Evolutionary conservation across 2,329 filamentous ascomycete genomes (phyloP).

Genomic region (Colletotrichum trifolii): DNA sequence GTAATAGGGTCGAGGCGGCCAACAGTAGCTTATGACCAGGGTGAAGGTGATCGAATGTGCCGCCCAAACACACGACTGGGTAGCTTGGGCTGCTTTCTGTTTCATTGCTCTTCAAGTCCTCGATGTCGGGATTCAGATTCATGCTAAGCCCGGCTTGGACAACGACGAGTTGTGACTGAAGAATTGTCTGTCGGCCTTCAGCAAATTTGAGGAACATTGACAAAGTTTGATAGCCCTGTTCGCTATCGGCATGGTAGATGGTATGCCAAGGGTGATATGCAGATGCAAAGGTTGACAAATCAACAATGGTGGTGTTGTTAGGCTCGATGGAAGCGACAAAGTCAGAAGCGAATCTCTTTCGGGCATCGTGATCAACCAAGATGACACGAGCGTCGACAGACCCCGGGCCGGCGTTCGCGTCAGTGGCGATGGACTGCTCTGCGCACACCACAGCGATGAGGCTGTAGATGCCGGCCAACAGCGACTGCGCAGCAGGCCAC

Average conservation of each 20-base stretch:
- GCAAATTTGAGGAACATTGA: constrained; percentile 58
- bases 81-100: constrained; percentile 38
- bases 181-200: constrained; percentile 58
- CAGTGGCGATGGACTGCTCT: constrained; percentile 69
- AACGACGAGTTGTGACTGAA: constrained; percentile 61
- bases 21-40: constrained; percentile 96
- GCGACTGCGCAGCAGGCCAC: constrained; percentile 77
- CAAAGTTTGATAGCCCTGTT: constrained; percentile 70
- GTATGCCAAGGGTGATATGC: constrained; percentile 69
- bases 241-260: constrained; percentile 74
- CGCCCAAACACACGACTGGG: constrained; percentile 78
- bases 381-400: constrained; percentile 82
- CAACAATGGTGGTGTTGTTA: constrained; percentile 60
- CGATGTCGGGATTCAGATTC: constrained; percentile 39
- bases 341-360: constrained; percentile 45
- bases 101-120: constrained; percentile 15
- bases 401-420: constrained; percentile 63
- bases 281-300: constrained; percentile 63
- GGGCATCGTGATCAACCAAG: constrained; percentile 71
- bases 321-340: constrained; percentile 50
- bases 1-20: constrained; percentile 82
- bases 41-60: constrained; percentile 97
- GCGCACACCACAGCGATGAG: constrained; percentile 80
- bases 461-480: constrained; percentile 82
- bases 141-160: constrained; percentile 65